Percentiles rank a stretch among this genome's conserved stretches.
These are phyloP conservation scores for Scopulariopsis brevicaulis DNA, from an alignment of 2,329 filamentous ascomycete species.

Conservation along the genomic window DNA sequence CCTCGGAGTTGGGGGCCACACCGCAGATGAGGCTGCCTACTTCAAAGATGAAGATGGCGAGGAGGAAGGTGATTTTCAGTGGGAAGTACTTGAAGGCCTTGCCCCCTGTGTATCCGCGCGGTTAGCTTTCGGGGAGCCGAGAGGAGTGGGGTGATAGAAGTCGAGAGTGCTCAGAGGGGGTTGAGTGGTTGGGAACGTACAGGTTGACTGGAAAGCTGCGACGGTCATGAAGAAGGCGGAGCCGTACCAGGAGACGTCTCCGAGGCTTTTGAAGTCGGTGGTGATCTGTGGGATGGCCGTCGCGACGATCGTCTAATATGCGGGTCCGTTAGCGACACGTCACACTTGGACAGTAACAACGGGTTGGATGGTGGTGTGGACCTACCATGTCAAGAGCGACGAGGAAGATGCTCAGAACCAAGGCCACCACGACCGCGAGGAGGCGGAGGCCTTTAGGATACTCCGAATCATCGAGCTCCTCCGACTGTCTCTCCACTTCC, in stretches of 20 bases:
- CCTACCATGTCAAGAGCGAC: conserved; percentile 21
- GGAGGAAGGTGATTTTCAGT: conserved; percentile 36
- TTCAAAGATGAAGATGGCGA: conserved; percentile 39
- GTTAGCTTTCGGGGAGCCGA: not conserved
- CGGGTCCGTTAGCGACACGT: not conserved
- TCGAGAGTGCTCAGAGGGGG: conserved; percentile 7
- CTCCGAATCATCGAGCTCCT: not conserved
- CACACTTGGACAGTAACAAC: not conserved
- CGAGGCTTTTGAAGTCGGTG: conserved; percentile 35
- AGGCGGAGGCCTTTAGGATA: conserved; percentile 8
- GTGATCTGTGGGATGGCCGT: conserved; percentile 47
- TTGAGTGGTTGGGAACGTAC: conserved; percentile 13
- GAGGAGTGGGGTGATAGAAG: conserved; percentile 13
- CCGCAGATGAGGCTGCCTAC: conserved; percentile 39
- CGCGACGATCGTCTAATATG: conserved; percentile 37
- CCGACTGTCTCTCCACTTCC: not conserved
- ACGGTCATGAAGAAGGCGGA: conserved; percentile 40
- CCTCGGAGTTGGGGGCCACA: conserved; percentile 28
- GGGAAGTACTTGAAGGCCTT: conserved; percentile 40
- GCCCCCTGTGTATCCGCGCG: conserved; percentile 18
- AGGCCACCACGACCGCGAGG: conserved; percentile 21
- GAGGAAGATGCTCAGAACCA: conserved; percentile 25
- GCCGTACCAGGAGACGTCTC: conserved; percentile 48
- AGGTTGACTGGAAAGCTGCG: conserved; percentile 30
- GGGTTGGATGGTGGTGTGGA: not conserved